Base-by-base conservation (phyloP, 306 rosid genomes). In the Trifolium pratense region DNA sequence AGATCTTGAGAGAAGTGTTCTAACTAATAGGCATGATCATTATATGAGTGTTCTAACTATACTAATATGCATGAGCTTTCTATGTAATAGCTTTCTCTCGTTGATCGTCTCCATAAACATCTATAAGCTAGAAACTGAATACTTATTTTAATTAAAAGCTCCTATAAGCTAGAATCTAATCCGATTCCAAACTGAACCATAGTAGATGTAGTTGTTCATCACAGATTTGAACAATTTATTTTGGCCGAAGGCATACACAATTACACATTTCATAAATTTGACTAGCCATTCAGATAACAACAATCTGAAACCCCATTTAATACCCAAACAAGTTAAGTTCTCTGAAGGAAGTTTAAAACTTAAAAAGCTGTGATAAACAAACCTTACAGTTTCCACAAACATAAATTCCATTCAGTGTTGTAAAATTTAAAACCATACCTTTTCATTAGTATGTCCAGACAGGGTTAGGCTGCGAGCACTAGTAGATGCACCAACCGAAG, bases 401-500 rank as follows among this genome's bases (percentile, higher is more conserved):
- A 39, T 53, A 61, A 60, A 68, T 26, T 77, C 25, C 46, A 67
- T 46, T 74, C 59, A 60, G 61, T 48, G 75, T 43, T 48, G 51
- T 61, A 13, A 62, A 43, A 67, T 55, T 57, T 66, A 25, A 77
- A 66, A 26, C 5, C 78, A 76, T 86, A 83, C 98, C 96, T 91
- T 93, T 82, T 93, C 96, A 68, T 93, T 93, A 62, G 97, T 86
- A 75, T 93, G 98, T 25, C 98, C 98, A 61, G 83, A 75, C 57
- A 93, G 87, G 73, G 94, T 86, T 81, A 84, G 79, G 89, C 86
- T 84, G 81, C 98, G 89, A 76, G 97, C 96, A 70, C 75, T 55
- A 58, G 87, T 53, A 74, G 96, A 85, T 72, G 77, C 74, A 83
- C 85, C 96, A 62, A 53, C 52, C 17, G 86, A 68, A 65, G 82